These are phyloP conservation scores for Pseudopithomyces chartarum DNA, from an alignment of 2,329 filamentous ascomycete genomes.

Conservation along the genomic window DNA sequence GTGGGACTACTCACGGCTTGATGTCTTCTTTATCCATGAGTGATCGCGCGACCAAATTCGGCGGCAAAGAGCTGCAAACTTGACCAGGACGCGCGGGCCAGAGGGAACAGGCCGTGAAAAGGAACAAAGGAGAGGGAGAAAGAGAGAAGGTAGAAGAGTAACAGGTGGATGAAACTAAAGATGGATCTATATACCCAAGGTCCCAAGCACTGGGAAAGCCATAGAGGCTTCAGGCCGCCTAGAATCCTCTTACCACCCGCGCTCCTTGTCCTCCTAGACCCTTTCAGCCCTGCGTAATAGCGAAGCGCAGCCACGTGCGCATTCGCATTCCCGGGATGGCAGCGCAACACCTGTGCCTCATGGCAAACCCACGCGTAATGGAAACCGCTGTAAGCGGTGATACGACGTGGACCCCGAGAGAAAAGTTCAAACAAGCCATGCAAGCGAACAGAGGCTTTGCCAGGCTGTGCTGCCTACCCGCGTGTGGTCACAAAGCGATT, in stretches of 20 bases:
- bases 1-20: conserved; percentile 11
- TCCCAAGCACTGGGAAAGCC: background rate
- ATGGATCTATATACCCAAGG: background rate
- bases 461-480: conserved; percentile 8
- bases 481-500: conserved; percentile 10
- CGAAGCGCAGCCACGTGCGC: conserved; percentile 1
- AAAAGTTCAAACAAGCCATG: background rate
- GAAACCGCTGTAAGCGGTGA: conserved; percentile 8
- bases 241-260: background rate
- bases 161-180: background rate
- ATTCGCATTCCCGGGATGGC: background rate
- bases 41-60: conserved; percentile 1
- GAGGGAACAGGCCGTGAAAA: background rate
- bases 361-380: conserved; percentile 1
- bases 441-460: background rate
- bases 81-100: background rate
- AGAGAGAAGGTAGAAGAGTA: conserved; percentile 9
- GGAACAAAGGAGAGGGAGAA: conserved; percentile 1
- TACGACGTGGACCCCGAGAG: background rate
- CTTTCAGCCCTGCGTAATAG: background rate
- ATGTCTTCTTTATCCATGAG: conserved; percentile 37
- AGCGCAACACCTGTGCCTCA: background rate
- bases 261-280: background rate
- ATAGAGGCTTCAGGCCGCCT: background rate
- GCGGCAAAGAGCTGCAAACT: conserved; percentile 9